These are phyloP conservation scores for Ogataea nitratoaversa DNA, from an alignment of 805 yeast genomes.

Conservation along the genomic window DNA sequence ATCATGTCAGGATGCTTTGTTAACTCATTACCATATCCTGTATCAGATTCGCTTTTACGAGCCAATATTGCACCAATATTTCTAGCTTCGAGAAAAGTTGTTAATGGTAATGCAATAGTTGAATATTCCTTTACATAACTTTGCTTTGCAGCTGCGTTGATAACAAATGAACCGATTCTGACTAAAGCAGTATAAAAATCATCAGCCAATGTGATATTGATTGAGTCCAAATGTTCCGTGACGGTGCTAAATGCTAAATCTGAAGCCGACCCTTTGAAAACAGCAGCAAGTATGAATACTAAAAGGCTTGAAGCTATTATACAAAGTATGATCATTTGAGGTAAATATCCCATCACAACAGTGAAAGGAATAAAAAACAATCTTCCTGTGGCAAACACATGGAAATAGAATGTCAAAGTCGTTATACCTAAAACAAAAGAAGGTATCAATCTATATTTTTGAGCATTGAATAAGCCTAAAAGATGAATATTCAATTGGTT, in stretches of 20 bases:
- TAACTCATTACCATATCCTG: constrained; percentile 26
- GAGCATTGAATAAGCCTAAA: constrained; percentile 51
- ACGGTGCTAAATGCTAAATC: constrained; percentile 33
- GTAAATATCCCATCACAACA: constrained; percentile 56
- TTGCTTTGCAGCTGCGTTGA: constrained; percentile 63
- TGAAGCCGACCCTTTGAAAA: constrained; percentile 41
- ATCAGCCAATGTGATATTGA: constrained; percentile 44
- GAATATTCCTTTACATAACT: constrained; percentile 61
- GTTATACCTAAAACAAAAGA: constrained; percentile 55
- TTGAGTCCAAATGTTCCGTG: constrained; percentile 29
- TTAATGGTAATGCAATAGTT: constrained; percentile 40
- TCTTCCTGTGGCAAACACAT: constrained; percentile 37
- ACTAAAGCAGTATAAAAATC: constrained; percentile 64
- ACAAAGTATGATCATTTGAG: constrained; percentile 54
- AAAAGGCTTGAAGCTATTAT: constrained; percentile 48
- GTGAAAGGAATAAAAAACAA: constrained; percentile 49
- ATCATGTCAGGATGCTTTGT: constrained; percentile 26
- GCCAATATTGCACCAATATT: too few relatives aligned
- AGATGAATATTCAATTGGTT: constrained; percentile 62
- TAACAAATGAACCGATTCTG: constrained; percentile 57
- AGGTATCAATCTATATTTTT: constrained; percentile 56
- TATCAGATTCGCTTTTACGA: too few relatives aligned
- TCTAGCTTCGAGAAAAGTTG: constrained; percentile 50
- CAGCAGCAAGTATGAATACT: constrained; percentile 54
- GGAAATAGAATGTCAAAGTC: constrained; percentile 45